Evolutionary conservation across 345 rosid species (phyloP), one percentile per base, ranked within the genome.

Genomic region (Zanthoxylum bungeanum): DNA sequence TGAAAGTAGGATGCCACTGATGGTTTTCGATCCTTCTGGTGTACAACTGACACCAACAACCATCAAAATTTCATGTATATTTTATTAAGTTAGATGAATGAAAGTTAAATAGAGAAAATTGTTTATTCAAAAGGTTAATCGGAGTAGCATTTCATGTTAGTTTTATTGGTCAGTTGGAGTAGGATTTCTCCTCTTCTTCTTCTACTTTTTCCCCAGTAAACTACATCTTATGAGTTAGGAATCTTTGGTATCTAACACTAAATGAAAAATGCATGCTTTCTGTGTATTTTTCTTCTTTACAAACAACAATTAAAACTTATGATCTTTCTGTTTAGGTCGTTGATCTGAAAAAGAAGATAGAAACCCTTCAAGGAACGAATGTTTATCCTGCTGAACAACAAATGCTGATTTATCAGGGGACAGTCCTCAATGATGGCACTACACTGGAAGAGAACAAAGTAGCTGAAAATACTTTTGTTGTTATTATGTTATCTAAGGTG

Each of bases 351-450:
- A 90, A 77, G 83, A 85, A 68, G 58, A 91, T 91, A 71, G 96
- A 91, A 83, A 77, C 80, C 56, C 75, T 73, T 19, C 91, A 90
- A 78, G 97, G 98, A 28, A 76, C 81, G 6, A 86, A 77, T 72
- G 77, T 80, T 64, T 93, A 86, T 73, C 96, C 96, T 58, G 91
- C 97, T 70, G 76, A 81, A 30, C 88, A 82, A 36, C 94, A 73
- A 72, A 88, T 93, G 94, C 96, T 93, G 53, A 91, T 93, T 75
- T 60, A 88, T 73, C 93, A 91, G 76, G 97, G 97, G 42, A 91
- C 86, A 75, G 94, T 93, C 46, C 96, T 93, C 47, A 85, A 83
- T 69, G 97, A 93, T 70, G 73, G 77, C 74, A 86, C 93, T 8
- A 93, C 98, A 33, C 64, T 93, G 74, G 93, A 79, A 25, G 94